These are phyloP conservation scores for Wickerhamomyces subpelliculosus DNA, from an alignment of 805 yeast genomes.

Conservation along the genomic window DNA sequence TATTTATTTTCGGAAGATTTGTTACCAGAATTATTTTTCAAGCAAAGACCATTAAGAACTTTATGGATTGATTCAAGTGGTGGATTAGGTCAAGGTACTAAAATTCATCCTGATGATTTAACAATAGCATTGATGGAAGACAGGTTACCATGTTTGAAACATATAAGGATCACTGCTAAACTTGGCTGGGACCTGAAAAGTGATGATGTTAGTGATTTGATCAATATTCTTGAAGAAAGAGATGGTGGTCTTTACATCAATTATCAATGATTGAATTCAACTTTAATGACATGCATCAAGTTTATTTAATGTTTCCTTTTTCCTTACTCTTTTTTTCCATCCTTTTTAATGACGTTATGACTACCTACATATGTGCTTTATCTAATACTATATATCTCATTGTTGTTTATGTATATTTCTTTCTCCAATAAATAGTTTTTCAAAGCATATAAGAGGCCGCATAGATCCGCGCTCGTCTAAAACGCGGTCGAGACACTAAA, in stretches of 20 bases:
- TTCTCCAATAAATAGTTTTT: too few species aligned
- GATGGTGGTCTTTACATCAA: slow-evolving; percentile 70
- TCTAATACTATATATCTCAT: neutral
- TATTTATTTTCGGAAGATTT: slow-evolving; percentile 43
- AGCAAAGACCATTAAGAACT: slow-evolving; percentile 45
- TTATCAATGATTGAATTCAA: slow-evolving; percentile 16
- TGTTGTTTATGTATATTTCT: neutral
- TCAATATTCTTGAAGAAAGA: slow-evolving; percentile 62
- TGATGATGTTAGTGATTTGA: slow-evolving; percentile 56
- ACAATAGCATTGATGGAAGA: slow-evolving; percentile 78
- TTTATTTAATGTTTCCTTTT: neutral
- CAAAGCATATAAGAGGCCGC: too few species aligned
- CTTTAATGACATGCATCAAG: neutral
- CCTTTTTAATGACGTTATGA: slow-evolving; percentile 8
- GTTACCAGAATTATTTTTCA: slow-evolving; percentile 19
- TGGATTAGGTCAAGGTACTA: slow-evolving; percentile 72
- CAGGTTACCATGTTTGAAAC: slow-evolving; percentile 60
- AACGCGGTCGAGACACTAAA: too few species aligned
- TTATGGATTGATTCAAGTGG: slow-evolving; percentile 81
- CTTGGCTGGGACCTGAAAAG: slow-evolving; percentile 79
- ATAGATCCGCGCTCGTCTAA: too few species aligned
- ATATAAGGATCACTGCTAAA: slow-evolving; percentile 62
- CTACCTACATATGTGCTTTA: too few species aligned
- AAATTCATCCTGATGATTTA: slow-evolving; percentile 82
- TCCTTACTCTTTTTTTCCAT: neutral